phyloP scores from a whole-genome alignment of 2,329 filamentous ascomycete species.

The Tolypocladium album region DNA sequence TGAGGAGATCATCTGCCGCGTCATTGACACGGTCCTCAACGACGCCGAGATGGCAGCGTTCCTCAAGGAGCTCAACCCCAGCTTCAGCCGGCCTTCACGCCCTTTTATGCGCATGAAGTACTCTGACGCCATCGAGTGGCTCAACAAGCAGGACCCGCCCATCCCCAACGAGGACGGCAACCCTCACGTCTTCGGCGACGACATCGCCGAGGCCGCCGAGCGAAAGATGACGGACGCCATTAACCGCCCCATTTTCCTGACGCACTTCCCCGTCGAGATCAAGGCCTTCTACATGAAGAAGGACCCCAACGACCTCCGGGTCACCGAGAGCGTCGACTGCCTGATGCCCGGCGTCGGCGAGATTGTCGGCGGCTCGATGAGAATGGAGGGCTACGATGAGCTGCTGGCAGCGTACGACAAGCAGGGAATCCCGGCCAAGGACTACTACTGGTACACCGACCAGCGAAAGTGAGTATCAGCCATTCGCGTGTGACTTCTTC shows the following conservation, averaged over 20 bases:
- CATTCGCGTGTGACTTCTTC: not conserved
- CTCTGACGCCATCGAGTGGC: conserved; percentile 87
- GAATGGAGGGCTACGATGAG: conserved; percentile 85
- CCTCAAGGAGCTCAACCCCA: conserved; percentile 83
- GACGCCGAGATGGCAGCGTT: conserved; percentile 62
- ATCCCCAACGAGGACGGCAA: conserved; percentile 91
- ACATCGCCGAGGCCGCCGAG: conserved; percentile 96
- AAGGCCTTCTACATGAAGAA: conserved; percentile 99
- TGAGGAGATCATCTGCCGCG: conserved; percentile 76
- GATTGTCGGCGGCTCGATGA: conserved; percentile 94
- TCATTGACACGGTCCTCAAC: conserved; percentile 66
- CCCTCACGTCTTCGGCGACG: conserved; percentile 85
- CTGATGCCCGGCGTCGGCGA: conserved; percentile 90
- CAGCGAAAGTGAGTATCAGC: conserved; percentile 57
- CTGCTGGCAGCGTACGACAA: conserved; percentile 79
- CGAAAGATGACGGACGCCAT: conserved; percentile 95
- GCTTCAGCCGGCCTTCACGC: conserved; percentile 68
- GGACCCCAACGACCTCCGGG: conserved; percentile 64
- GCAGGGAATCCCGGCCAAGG: conserved; percentile 71
- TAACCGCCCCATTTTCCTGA: conserved; percentile 90
- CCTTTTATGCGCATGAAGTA: conserved; percentile 96
- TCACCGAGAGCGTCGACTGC: conserved; percentile 85
- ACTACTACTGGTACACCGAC: conserved; percentile 98
- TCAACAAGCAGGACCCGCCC: conserved; percentile 60
- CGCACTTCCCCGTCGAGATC: conserved; percentile 94